Evolutionary conservation across 208 protist species (phyloP).

Genomic region (Trypanosoma scelopori): DNA sequence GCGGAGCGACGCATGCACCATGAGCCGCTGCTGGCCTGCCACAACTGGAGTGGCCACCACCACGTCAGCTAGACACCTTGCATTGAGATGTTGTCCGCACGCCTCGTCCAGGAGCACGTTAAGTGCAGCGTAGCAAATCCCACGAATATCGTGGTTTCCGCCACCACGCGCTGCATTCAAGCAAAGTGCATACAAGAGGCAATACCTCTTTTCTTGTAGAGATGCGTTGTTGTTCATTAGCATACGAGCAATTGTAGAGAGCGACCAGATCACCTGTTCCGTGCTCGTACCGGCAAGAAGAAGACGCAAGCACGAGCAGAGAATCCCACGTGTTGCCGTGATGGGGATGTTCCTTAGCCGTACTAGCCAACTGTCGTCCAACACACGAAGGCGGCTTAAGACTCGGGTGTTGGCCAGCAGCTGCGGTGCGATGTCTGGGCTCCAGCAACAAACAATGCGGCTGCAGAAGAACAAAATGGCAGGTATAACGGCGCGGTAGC

Average conservation of each 20-base stretch:
- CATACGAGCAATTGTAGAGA: constrained; percentile 50
- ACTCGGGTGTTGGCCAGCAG: constrained; percentile 39
- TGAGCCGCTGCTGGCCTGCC: constrained; percentile 57
- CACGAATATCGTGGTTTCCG: constrained; percentile 37
- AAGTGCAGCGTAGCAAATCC: constrained; percentile 56
- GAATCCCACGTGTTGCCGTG: constrained; percentile 25
- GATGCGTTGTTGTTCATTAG: constrained; percentile 48
- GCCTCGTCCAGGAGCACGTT: constrained; percentile 63
- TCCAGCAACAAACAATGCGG: constrained; percentile 64
- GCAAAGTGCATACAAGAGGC: constrained; percentile 70
- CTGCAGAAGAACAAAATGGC: constrained; percentile 80
- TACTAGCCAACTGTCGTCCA: constrained; percentile 61
- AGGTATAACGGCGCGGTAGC: constrained; percentile 23
- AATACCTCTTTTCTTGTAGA: constrained; percentile 43
- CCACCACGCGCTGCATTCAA: constrained; percentile 37
- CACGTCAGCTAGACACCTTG: constrained; percentile 41
- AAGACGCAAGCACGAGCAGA: constrained; percentile 50
- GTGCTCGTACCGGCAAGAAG: constrained; percentile 31
- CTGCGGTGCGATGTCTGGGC: constrained; percentile 31
- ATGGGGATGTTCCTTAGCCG: constrained; percentile 40
- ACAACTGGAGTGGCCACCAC: constrained; percentile 52
- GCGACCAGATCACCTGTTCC: constrained; percentile 47
- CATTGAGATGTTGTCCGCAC: constrained; percentile 37
- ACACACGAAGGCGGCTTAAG: constrained; percentile 53
- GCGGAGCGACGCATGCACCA: constrained; percentile 67